Base-by-base conservation (phyloP, 1,284 basidiomycete genomes). In the Xanthoconium separans region DNA sequence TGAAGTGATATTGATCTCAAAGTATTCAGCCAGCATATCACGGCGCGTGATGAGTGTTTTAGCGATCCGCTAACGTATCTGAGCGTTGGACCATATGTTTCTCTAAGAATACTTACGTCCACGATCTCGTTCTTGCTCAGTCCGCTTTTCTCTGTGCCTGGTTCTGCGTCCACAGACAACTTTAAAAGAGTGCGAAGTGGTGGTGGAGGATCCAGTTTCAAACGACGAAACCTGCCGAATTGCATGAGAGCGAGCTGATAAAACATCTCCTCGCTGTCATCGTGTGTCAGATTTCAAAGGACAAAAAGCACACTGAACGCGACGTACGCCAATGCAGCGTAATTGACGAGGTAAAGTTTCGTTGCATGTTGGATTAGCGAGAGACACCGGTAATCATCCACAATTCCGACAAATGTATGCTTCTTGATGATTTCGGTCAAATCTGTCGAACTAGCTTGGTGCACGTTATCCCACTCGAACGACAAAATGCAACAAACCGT, bases 21-120 rank as follows among this genome's bases (percentile, higher is more conserved):
- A 99, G 73, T 99, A 98, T 63, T 98, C 96, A 10, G 84, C 76
- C 1, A 99, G 75, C 95, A 99, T 98, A 12, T 89, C 89, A 5
- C 88, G 80, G 15, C 83, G 81, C 1, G 72, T 63, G 53, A 83
- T 74, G 8, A 92, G 68, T 11, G 80, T 80, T 18, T 78, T 71
- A 10, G 77, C 69, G 44, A 92, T 90, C 48, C 77, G 77, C 89
- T 91, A 22, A 47, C 34, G 15, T 29, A 41, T 40, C 31, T 47
- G 47, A 48, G 20, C 2, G 27, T 36, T 15, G 50, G 24, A 15
- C 20, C 8, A 31, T 22, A 22, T 22, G 3, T 18, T 34, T 53
- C 31, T 41, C 41, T 18, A 53, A n/a, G 45, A 29, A 47, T 29
- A 30, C 85, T 61, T 61, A 93, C 94, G 52, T 93, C 77, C 3